These are phyloP conservation scores for Malus fusca DNA, from an alignment of 306 rosid genomes.

Conservation along the genomic window DNA sequence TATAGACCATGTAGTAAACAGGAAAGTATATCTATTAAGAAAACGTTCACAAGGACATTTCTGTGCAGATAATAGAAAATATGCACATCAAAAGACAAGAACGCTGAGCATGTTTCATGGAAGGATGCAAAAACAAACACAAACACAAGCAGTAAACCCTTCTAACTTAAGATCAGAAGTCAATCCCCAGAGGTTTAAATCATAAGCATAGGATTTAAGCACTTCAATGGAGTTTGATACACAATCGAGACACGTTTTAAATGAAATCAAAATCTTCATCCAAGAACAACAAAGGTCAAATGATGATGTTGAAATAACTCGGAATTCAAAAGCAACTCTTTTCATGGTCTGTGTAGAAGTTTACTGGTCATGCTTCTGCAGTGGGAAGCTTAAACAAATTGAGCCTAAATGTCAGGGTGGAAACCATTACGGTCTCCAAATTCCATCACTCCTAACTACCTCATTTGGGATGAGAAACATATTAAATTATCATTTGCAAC, in stretches of 20 bases:
- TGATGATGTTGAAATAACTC: background rate
- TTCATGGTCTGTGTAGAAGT: background rate
- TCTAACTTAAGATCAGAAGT: background rate
- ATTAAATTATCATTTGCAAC: background rate
- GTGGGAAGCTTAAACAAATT: background rate
- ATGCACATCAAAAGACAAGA: background rate
- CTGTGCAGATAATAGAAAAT: background rate
- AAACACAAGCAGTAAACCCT: background rate
- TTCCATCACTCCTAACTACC: background rate
- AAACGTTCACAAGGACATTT: background rate
- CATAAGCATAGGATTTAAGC: background rate
- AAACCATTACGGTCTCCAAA: background rate
- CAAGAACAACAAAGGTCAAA: background rate
- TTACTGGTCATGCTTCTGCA: background rate
- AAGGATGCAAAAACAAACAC: background rate
- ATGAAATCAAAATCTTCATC: background rate
- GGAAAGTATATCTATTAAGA: background rate
- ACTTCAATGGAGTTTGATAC: background rate
- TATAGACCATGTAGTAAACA: background rate
- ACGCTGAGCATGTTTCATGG: background rate
- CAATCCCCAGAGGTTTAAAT: conserved; percentile 1
- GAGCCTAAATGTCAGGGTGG: background rate
- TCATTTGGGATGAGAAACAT: background rate
- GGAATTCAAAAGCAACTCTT: background rate
- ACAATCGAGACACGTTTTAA: background rate